phyloP scores from a whole-genome alignment of 495 filamentous ascomycete genomes.

The Penicillium ucsense region DNA sequence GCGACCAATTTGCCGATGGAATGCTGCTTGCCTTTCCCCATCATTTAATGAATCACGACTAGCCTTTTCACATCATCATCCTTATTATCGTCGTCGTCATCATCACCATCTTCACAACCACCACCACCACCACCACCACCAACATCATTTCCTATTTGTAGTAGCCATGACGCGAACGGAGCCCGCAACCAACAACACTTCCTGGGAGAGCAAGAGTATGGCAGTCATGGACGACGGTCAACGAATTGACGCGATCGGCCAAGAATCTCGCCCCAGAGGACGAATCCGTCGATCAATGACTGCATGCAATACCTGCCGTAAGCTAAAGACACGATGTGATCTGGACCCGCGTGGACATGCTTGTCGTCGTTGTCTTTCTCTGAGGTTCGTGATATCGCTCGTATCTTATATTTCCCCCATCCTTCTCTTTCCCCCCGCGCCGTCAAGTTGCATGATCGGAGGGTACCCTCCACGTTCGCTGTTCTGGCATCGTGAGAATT shows the following conservation, averaged over 20 bases:
- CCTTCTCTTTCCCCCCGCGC: neutral
- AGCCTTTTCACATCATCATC: too few relatives aligned
- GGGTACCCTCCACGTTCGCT: too few relatives aligned
- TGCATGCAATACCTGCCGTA: conserved; percentile 35
- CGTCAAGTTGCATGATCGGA: too few relatives aligned
- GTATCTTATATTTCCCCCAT: neutral
- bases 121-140: conserved; percentile 1
- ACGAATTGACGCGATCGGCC: conserved; percentile 17
- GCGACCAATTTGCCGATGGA: too few relatives aligned
- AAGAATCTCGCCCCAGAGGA: conserved; percentile 24
- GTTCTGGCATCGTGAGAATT: too few relatives aligned
- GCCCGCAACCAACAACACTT: conserved; percentile 13
- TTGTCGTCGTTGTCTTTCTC: conserved; percentile 32
- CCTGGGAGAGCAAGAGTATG: conserved; percentile 25
- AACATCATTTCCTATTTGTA: neutral
- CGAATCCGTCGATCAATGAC: conserved; percentile 36
- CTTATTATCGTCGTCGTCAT: too few relatives aligned
- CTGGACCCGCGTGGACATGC: conserved; percentile 31
- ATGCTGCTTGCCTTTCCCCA: neutral
- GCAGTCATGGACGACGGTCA: conserved; percentile 18
- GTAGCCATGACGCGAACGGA: conserved; percentile 25
- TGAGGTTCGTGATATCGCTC: conserved; percentile 19
- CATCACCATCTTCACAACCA: neutral
- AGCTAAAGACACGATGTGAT: conserved; percentile 35
- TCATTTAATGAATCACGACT: neutral